These are phyloP conservation scores for Conoideocrella luteorostrata DNA, from an alignment of 2,329 filamentous ascomycete genomes.

Conservation along the genomic window DNA sequence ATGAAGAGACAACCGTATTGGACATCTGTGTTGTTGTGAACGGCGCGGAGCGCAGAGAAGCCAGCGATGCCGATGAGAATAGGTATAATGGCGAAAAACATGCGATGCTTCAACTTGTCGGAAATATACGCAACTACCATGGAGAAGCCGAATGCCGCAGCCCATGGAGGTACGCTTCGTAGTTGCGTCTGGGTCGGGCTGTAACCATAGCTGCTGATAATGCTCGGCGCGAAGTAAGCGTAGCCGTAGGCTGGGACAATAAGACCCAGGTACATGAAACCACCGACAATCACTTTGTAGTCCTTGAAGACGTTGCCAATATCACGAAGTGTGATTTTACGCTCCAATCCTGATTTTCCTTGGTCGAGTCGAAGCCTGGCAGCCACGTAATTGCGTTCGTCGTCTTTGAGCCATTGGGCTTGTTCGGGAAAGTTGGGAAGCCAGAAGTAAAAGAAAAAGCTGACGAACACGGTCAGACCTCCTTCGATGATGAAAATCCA, in stretches of 20 bases:
- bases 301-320: slow-evolving; percentile 62
- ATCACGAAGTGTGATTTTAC: slow-evolving; percentile 52
- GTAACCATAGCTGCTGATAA: slow-evolving; percentile 63
- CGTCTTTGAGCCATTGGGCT: slow-evolving; percentile 66
- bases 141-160: slow-evolving; percentile 68
- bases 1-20: slow-evolving; percentile 80
- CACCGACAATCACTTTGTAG: slow-evolving; percentile 66
- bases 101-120: slow-evolving; percentile 67
- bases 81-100: slow-evolving; percentile 62
- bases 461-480: slow-evolving; percentile 43
- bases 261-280: slow-evolving; percentile 76
- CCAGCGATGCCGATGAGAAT: slow-evolving; percentile 66
- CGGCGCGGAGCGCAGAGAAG: slow-evolving; percentile 65
- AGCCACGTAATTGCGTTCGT: slow-evolving; percentile 61
- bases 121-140: slow-evolving; percentile 69
- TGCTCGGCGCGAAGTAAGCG: slow-evolving; percentile 69
- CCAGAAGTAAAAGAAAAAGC: slow-evolving; percentile 60
- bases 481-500: slow-evolving; percentile 60
- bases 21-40: slow-evolving; percentile 59
- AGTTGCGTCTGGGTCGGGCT: slow-evolving; percentile 50
- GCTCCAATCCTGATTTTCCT: slow-evolving; percentile 58
- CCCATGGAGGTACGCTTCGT: slow-evolving; percentile 53
- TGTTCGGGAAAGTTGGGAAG: slow-evolving; percentile 57
- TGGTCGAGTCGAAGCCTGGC: slow-evolving; percentile 63
- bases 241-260: slow-evolving; percentile 74